Evolutionary conservation across 345 rosid species (phyloP).

Genomic region (Euphorbia pulcherrima): DNA sequence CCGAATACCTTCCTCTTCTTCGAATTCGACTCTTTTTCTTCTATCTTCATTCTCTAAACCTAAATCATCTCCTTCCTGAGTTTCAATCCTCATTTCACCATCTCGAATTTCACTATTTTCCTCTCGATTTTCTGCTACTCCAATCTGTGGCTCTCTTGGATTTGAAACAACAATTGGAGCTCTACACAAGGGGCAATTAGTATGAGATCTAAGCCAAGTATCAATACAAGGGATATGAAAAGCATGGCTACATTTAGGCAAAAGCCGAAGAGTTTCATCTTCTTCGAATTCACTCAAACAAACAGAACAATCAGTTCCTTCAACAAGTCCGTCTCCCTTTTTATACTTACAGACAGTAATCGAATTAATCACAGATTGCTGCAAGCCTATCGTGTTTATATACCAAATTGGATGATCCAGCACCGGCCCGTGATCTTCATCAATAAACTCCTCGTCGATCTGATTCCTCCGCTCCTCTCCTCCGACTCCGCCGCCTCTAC

Average conservation of each 20-base stretch:
- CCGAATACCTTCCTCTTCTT: conserved; percentile 23
- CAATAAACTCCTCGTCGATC: conserved; percentile 18
- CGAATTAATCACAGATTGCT: conserved; percentile 21
- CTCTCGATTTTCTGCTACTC: conserved; percentile 19
- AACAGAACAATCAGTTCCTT: conserved; percentile 27
- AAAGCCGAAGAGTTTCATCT: conserved; percentile 19
- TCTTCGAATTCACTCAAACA: conserved; percentile 25
- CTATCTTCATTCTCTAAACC: conserved; percentile 10
- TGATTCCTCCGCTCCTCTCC: not conserved
- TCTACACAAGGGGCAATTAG: conserved; percentile 26
- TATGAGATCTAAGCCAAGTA: conserved; percentile 30
- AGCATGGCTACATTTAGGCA: conserved; percentile 29
- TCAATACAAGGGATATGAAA: conserved; percentile 29
- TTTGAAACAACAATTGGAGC: conserved; percentile 38
- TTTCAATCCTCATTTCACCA: conserved; percentile 17
- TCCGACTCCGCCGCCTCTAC: no score
- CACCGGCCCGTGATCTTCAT: conserved; percentile 21
- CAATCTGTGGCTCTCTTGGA: conserved; percentile 22
- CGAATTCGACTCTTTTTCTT: conserved; percentile 26
- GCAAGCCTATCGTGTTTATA: conserved; percentile 21
- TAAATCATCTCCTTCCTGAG: conserved; percentile 8
- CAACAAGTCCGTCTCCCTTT: conserved; percentile 24
- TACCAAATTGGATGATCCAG: conserved; percentile 29
- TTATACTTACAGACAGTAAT: conserved; percentile 23
- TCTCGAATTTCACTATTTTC: conserved; percentile 14